Evolutionary conservation across 805 yeast species (phyloP).

Genomic region (Wickerhamiella hasegawae): DNA sequence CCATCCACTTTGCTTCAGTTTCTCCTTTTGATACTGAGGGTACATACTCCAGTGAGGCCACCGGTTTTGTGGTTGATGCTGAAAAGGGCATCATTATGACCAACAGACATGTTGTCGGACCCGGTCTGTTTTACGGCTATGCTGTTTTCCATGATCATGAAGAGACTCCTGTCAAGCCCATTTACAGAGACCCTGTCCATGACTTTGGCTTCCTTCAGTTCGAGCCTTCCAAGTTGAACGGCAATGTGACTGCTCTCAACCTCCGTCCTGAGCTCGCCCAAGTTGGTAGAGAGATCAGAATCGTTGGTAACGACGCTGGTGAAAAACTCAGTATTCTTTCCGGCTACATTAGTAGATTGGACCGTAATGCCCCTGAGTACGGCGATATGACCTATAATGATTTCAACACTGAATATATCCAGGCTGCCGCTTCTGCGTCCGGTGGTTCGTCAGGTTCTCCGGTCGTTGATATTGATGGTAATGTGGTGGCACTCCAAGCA

Average conservation of each 20-base stretch:
- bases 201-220: constrained; percentile 83
- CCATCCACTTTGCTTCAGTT: constrained; percentile 79
- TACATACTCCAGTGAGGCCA: constrained; percentile 68
- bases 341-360: constrained; percentile 70
- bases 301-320: constrained; percentile 94
- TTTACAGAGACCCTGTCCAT: constrained; percentile 87
- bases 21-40: constrained; percentile 74
- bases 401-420: constrained; percentile 85
- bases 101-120: constrained; percentile 88
- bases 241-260: constrained; percentile 55
- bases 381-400: constrained; percentile 80
- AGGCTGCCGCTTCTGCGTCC: constrained; percentile 90
- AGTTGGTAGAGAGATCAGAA: constrained; percentile 88
- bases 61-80: constrained; percentile 86
- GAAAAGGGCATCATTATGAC: constrained; percentile 70
- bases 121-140: constrained; percentile 86
- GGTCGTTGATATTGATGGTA: constrained; percentile 77
- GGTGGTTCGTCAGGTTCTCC: constrained; percentile 97
- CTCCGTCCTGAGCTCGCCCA: constrained; percentile 69
- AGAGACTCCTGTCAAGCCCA: constrained; percentile 71
- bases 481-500: constrained; percentile 84
- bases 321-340: constrained; percentile 79
- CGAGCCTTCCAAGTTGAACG: constrained; percentile 53
- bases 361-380: constrained; percentile 89
- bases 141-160: constrained; percentile 91